Base-by-base conservation (phyloP, 2,329 filamentous ascomycete species). In the Chalaropsis ovoidea region DNA sequence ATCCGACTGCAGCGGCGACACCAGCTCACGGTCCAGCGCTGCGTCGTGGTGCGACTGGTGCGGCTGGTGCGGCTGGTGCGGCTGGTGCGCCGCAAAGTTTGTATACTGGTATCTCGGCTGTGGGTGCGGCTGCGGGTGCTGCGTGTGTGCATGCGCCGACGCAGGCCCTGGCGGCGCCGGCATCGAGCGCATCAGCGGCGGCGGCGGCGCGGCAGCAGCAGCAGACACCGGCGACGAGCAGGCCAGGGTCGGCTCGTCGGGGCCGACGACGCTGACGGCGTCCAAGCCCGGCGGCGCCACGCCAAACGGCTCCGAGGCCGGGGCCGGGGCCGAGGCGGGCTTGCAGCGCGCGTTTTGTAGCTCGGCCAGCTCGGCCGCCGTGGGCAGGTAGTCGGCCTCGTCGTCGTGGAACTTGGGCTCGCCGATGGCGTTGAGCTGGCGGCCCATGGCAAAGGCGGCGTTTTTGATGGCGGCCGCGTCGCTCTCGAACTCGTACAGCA, bases 401-500 rank as follows among this genome's bases (percentile, higher is more conserved):
- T 54, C 45, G 45, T 41, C 41, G 22, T 24, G 15, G 10, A 41
- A 11, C 62, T 63, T 63, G 31, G 62, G 62, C 62, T 63, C 62
- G 47, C 62, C 62, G 3, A 19, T 17, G 7, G 43, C 27, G 42
- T 64, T 60, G 22, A 60, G 63, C 17, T 49, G 49, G 15, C 63
- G 63, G 22, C 49, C 39, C 41, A 43, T 39, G 10, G 63, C 24
- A 13, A 64, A 17, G 3, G 63, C 63, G 6, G 63, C 63, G 11
- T 6, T n/a, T 13, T 60, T 43, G 19, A 64, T 35, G 17, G 13
- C 8, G 13, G 27, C 35, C 13, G 52, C 52, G 27, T 64, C 63
- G 1, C 5, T 52, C 10, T 43, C 19, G 15, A 58, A 64, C 2
- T 19, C 49, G n/a, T 15, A 43, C 31, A 64, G 63, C 47, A 45